phyloP scores from a whole-genome alignment of 2,329 filamentous ascomycete species.

The Penicillium palitans region DNA sequence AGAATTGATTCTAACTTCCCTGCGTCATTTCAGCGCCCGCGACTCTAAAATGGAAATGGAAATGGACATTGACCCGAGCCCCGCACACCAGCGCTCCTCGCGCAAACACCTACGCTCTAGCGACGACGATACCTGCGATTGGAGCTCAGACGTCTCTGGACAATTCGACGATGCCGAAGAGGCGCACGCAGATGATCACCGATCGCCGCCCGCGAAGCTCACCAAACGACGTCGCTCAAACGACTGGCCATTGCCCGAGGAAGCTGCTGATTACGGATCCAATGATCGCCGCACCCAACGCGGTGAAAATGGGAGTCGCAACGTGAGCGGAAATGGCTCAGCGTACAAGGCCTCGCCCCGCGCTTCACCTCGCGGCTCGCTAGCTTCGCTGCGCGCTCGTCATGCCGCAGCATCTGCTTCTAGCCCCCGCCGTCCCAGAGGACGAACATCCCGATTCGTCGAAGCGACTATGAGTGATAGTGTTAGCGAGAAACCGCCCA shows the following conservation, averaged over 20 bases:
- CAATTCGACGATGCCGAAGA: constrained; percentile 41
- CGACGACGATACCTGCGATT: constrained; percentile 24
- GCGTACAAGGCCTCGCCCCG: constrained; percentile 18
- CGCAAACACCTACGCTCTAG: constrained; percentile 34
- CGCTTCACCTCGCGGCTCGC: constrained; percentile 22
- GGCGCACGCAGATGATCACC: constrained; percentile 22
- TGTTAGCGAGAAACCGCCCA: constrained; percentile 68
- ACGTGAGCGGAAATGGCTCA: not conserved
- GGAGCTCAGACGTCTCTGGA: constrained; percentile 36
- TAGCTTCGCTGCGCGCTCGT: constrained; percentile 20
- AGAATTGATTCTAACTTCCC: constrained; percentile 9
- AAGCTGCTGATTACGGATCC: constrained; percentile 23
- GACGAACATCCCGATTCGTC: constrained; percentile 64
- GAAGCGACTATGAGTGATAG: constrained; percentile 89
- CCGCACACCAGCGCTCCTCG: constrained; percentile 23
- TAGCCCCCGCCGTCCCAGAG: constrained; percentile 36
- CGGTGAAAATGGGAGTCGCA: constrained; percentile 7
- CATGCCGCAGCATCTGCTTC: constrained; percentile 18
- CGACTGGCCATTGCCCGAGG: constrained; percentile 46
- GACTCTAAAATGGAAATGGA: constrained; percentile 5
- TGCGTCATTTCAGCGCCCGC: constrained; percentile 12
- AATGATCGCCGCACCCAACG: constrained; percentile 13
- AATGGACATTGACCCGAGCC: constrained; percentile 20
- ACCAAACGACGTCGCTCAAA: constrained; percentile 47
- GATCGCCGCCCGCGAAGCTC: constrained; percentile 31